A percentile compares a stretch with the other conserved stretches of the same genome.
Conservation (phyloP, 23 red algal genomes). For the Gracilaria vermiculophylla region DNA sequence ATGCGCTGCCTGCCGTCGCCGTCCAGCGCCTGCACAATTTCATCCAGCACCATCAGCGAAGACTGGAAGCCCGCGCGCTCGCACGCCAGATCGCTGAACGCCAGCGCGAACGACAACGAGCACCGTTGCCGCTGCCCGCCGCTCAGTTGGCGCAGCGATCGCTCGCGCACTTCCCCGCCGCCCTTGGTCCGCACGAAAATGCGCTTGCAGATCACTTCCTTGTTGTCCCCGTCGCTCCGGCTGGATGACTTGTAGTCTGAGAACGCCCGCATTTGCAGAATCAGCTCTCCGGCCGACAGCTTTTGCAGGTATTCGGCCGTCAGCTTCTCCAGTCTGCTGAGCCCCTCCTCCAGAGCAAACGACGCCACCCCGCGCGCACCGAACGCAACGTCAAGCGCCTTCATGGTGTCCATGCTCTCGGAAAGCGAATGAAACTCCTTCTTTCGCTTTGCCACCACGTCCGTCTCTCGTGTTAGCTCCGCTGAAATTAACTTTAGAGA, state of each 20-base stretch:
- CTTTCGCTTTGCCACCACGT: conserved; percentile 1
- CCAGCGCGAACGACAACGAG: conserved; percentile 68
- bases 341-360: conserved; percentile 58
- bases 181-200: conserved; percentile 28
- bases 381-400: conserved; percentile 59
- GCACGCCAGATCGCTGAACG: conserved; percentile 69
- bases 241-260: conserved; percentile 54
- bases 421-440: conserved; percentile 23
- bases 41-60: conserved; percentile 84
- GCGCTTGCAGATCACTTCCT: conserved; percentile 70
- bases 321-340: conserved; percentile 56
- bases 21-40: conserved; percentile 76
- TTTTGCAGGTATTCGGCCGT: conserved; percentile 46
- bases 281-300: conserved; percentile 61
- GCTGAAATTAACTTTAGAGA: neutral
- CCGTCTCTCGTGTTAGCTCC: neutral
- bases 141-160: conserved; percentile 58
- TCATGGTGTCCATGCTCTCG: neutral
- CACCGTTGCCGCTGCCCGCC: conserved; percentile 79
- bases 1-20: conserved; percentile 70
- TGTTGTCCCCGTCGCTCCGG: conserved; percentile 34
- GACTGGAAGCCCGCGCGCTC: conserved; percentile 67
- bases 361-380: conserved; percentile 61
- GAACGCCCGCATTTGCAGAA: conserved; percentile 53
- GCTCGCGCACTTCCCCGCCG: neutral